These are phyloP conservation scores for Colletotrichum horii DNA, from an alignment of 2,329 filamentous ascomycete genomes.

Conservation along the genomic window DNA sequence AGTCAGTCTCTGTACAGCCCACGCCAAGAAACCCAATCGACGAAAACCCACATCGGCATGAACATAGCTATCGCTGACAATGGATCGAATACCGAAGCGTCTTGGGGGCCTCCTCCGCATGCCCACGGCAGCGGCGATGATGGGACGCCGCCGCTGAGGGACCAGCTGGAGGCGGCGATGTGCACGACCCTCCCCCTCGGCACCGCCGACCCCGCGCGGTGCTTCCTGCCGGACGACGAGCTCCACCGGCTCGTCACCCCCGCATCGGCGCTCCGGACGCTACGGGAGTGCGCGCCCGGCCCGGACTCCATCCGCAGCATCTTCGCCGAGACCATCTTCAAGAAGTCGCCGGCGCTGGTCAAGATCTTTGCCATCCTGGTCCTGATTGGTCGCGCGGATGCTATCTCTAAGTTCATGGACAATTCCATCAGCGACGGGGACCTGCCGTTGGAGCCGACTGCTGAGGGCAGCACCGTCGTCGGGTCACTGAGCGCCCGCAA, in stretches of 20 bases:
- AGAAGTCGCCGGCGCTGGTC: background rate
- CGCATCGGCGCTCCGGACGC: background rate
- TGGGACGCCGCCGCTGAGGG: background rate
- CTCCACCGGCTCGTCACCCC: background rate
- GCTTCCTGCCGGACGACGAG: background rate
- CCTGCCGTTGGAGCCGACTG: background rate
- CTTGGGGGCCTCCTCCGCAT: background rate
- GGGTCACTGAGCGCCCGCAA: background rate
- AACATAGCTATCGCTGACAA: background rate
- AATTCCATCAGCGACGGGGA: background rate
- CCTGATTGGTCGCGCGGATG: background rate
- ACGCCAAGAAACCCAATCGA: background rate
- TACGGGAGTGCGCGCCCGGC: background rate
- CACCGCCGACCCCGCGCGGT: background rate
- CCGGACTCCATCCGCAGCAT: background rate
- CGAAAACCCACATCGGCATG: background rate
- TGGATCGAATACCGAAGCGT: background rate
- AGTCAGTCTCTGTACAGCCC: background rate
- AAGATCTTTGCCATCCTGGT: background rate
- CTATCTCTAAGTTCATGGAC: background rate
- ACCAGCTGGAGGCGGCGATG: background rate
- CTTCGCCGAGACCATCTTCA: background rate
- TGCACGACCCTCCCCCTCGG: background rate
- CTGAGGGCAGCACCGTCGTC: background rate
- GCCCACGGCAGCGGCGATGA: no score